These are phyloP conservation scores for Antitrichia curtipendula DNA, from an alignment of 225 moss, liverwort and hornwort species.

Conservation along the genomic window DNA sequence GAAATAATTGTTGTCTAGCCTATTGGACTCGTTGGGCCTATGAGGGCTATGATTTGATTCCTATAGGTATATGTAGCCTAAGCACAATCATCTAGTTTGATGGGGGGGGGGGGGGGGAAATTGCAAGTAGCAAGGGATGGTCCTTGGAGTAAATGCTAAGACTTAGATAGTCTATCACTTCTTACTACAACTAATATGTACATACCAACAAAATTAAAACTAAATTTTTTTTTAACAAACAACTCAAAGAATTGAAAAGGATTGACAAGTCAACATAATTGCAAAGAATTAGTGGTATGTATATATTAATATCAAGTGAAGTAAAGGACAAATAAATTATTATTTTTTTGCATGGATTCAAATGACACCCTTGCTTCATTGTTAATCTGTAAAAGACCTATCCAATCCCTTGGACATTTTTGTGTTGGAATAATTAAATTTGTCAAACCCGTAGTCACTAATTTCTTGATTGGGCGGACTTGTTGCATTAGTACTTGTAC, in stretches of 20 bases:
- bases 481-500: accelerated
- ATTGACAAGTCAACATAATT: background rate
- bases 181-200: background rate
- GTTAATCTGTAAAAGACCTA: accelerated
- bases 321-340: background rate
- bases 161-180: background rate
- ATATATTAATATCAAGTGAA: background rate
- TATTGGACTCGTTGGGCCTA: background rate
- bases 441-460: accelerated
- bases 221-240: background rate
- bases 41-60: background rate
- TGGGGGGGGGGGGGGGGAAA: too few species aligned
- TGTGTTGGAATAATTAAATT: background rate
- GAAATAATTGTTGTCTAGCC: accelerated
- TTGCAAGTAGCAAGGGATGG: too few species aligned
- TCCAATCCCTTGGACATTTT: accelerated
- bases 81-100: background rate
- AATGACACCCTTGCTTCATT: background rate
- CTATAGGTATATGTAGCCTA: accelerated
- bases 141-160: background rate
- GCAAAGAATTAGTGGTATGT: background rate
- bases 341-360: background rate
- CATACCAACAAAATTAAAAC: background rate
- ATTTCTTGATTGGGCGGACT: accelerated
- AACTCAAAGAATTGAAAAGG: background rate